These are phyloP conservation scores for Fraxinus paxiana DNA, from an alignment of 305 asterid genomes.

Conservation along the genomic window DNA sequence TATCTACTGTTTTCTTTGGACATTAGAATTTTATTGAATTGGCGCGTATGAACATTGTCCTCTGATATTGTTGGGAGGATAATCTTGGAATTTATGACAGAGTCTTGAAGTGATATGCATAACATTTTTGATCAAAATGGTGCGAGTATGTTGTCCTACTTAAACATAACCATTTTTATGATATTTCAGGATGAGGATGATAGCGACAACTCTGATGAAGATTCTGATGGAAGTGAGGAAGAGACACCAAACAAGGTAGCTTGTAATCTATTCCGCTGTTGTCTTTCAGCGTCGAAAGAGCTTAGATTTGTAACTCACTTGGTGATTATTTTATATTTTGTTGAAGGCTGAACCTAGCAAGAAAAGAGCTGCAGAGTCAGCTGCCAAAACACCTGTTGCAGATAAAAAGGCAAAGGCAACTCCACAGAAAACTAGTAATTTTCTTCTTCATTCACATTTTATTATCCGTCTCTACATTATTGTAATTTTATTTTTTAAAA, in stretches of 20 bases:
- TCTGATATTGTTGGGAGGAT: neutral
- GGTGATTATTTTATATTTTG: neutral
- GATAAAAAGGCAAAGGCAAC: conserved; percentile 69
- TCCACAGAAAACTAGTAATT: conserved; percentile 66
- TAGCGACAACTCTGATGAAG: conserved; percentile 26
- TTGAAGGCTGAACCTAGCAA: conserved; percentile 55
- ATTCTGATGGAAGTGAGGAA: too few species aligned
- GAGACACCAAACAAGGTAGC: conserved; percentile 56
- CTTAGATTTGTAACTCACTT: neutral
- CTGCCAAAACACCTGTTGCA: conserved; percentile 59
- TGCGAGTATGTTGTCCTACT: neutral
- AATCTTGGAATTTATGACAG: neutral
- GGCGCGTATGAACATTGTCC: neutral
- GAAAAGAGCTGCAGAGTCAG: conserved; percentile 64
- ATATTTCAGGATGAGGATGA: conserved; percentile 44
- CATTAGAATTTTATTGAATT: neutral
- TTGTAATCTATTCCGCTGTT: neutral
- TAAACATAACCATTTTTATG: neutral
- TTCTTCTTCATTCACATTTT: neutral
- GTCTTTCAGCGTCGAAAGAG: neutral
- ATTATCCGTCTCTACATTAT: neutral
- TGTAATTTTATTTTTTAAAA: neutral
- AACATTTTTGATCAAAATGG: neutral
- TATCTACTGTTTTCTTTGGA: neutral
- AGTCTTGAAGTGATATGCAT: neutral